Conservation (phyloP, 2,329 filamentous ascomycete species). For the Aspergillus fructus region DNA sequence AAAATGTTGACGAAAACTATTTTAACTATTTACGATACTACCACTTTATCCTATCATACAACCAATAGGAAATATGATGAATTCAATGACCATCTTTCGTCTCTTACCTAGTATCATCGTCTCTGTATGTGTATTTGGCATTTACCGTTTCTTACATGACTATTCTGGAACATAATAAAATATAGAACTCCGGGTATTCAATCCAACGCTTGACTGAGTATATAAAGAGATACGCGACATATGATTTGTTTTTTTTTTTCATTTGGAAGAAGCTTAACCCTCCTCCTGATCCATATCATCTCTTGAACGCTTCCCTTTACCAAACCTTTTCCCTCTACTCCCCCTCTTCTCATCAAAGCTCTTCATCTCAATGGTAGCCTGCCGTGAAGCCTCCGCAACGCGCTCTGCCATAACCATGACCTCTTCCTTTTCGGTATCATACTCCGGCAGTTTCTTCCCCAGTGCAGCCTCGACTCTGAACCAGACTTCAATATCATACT, state of each 20-base stretch:
- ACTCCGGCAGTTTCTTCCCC: conserved; percentile 71
- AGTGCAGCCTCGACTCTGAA: conserved; percentile 78
- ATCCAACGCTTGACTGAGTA: conserved; percentile 4
- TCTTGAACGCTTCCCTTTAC: conserved; percentile 56
- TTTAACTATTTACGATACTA: conserved; percentile 4
- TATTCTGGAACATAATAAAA: neutral
- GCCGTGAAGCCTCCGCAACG: conserved; percentile 79
- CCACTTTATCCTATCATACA: conserved; percentile 14
- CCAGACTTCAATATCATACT: conserved; percentile 83
- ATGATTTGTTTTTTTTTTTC: neutral
- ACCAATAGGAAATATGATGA: conserved; percentile 15
- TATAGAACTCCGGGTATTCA: conserved; percentile 1
- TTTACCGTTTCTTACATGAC: neutral
- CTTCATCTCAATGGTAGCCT: conserved; percentile 81
- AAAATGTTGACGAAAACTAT: conserved; percentile 5
- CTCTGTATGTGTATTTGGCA: neutral
- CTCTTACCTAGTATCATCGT: neutral
- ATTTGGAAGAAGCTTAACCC: conserved; percentile 47
- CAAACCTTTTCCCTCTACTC: conserved; percentile 49
- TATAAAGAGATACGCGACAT: neutral
- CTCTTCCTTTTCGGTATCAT: conserved; percentile 72
- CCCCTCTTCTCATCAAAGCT: conserved; percentile 67
- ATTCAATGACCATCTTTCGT: conserved; percentile 15
- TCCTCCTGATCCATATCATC: conserved; percentile 76
- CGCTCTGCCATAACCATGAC: conserved; percentile 77